Evolutionary conservation across 2,329 filamentous ascomycete species (phyloP), one percentile per base, ranked within the genome.

Genomic region (Tolypocladium tropicale): DNA sequence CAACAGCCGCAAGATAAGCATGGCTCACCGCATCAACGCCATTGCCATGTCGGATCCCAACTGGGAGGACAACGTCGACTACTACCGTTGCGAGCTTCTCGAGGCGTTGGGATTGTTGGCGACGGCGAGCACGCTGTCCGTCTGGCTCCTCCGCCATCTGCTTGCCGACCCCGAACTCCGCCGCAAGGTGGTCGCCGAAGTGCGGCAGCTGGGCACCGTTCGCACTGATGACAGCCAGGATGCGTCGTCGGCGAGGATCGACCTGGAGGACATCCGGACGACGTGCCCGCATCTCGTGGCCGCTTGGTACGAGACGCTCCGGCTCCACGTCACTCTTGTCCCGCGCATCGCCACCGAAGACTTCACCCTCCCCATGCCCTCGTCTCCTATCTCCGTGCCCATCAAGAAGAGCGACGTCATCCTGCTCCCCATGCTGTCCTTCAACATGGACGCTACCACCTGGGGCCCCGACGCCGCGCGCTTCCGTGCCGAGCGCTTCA

Each of bases 61-160:
- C 52, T 69, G 67, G 67, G 65, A 68, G 34, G 63, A 53, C 12
- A 69, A 68, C 56, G 57, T 58, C 4, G 67, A 69, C 56, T 69
- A 69, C 54, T 69, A 65, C 55, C 62, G 65, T 10, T 65, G 67
- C 23, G 67, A 69, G 54, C 66, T 69, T 59, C 65, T 69, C 37
- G 64, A 67, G 36, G 67, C 66, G 4, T 60, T 69, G 16, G 67
- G 67, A 11, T 62, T 69, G 1, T 59, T 69, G 2, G 64, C 64
- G 10, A 69, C 67, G 0, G 65, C 67, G 1, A 68, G 66, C 55
- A 68, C 66, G 0, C 62, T 69, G 11, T 59, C 63, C 9, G 65
- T 67, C 28, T 69, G 67, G 67, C 61, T 69, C 6, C 57, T 65
- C 32, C 63, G 67, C 14, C 63, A 69, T 30, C 59, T 69, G 3